phyloP scores from a whole-genome alignment of 805 yeast genomes.

The Kuraishia hungarica region DNA sequence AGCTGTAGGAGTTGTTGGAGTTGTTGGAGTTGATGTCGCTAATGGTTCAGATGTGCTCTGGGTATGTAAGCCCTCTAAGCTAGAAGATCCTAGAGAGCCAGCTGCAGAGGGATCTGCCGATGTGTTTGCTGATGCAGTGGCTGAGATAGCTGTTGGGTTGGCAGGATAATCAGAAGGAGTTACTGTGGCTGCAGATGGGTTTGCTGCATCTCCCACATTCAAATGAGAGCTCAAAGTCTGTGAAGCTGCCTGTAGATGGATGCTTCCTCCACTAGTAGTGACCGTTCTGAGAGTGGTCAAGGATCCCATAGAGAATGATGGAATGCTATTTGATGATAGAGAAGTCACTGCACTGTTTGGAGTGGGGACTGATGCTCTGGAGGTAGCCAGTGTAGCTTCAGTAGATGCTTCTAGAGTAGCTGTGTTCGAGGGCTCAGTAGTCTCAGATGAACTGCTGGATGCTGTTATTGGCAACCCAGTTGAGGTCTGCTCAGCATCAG shows the following conservation, averaged over 20 bases:
- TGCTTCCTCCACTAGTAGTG: background rate
- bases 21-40: no score
- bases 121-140: background rate
- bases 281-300: background rate
- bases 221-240: background rate
- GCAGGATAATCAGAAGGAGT: background rate
- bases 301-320: background rate
- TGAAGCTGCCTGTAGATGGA: background rate
- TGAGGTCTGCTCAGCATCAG: no score
- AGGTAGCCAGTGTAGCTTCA: no score
- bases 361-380: background rate
- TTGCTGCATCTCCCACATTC: no score
- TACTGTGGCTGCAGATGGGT: background rate
- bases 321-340: background rate
- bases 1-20: no score
- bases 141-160: background rate
- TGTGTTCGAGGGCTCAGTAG: no score
- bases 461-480: no score
- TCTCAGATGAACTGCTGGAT: no score
- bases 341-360: no score
- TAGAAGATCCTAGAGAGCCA: background rate
- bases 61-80: background rate
- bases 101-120: background rate
- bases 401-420: no score
- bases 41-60: no score